These are phyloP conservation scores for Periconia sp. DNA, from an alignment of 2,329 filamentous ascomycete species.

Conservation along the genomic window DNA sequence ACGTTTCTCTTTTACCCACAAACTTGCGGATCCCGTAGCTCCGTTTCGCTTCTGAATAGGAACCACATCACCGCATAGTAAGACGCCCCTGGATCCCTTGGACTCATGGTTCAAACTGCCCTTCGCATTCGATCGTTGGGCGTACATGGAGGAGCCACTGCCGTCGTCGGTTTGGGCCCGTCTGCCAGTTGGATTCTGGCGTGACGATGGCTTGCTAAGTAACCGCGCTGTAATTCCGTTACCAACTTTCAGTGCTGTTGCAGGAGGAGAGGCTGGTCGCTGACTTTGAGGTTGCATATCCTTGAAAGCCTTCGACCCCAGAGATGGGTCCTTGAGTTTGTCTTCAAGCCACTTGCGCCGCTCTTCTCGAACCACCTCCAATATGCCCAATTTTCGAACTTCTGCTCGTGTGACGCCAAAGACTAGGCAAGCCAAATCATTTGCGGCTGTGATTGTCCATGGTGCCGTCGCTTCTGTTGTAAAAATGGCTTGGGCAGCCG, in stretches of 20 bases:
- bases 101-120: conserved; percentile 67
- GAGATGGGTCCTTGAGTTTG: conserved; percentile 70
- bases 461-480: conserved; percentile 88
- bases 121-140: conserved; percentile 52
- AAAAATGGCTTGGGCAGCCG: conserved; percentile 93
- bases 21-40: conserved; percentile 83
- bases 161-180: conserved; percentile 68
- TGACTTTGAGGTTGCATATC: conserved; percentile 32
- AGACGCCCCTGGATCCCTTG: conserved; percentile 80
- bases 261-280: conserved; percentile 37
- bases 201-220: conserved; percentile 76
- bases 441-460: conserved; percentile 95
- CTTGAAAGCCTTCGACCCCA: conserved; percentile 46
- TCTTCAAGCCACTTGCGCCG: conserved; percentile 85
- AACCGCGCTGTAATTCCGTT: conserved; percentile 86
- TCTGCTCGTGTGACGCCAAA: conserved; percentile 98
- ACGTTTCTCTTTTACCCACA: conserved; percentile 98
- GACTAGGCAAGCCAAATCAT: conserved; percentile 94
- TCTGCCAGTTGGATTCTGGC: conserved; percentile 53
- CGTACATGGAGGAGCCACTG: conserved; percentile 49
- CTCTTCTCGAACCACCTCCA: conserved; percentile 92
- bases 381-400: conserved; percentile 88
- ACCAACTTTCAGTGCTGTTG: conserved; percentile 63
- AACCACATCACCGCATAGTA: conserved; percentile 96
- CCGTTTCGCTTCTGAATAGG: conserved; percentile 97